These are phyloP conservation scores for Colletotrichum agaves DNA, from an alignment of 2,329 filamentous ascomycete species.

Conservation along the genomic window DNA sequence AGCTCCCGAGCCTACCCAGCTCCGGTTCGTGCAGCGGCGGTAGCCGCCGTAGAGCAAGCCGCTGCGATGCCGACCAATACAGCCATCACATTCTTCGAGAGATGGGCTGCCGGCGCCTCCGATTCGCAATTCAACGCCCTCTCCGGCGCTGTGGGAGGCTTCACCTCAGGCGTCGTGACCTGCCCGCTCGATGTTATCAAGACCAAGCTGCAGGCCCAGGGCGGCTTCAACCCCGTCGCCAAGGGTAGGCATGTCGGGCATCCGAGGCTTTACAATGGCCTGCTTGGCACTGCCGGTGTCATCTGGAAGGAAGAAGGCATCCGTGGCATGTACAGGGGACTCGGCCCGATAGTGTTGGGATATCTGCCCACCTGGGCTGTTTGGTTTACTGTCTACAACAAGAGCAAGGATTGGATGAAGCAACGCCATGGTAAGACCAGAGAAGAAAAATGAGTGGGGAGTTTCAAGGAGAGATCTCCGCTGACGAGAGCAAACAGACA, in stretches of 20 bases:
- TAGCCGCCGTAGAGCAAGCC: conserved; percentile 27
- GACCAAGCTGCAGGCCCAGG: conserved; percentile 96
- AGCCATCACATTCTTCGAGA: conserved; percentile 59
- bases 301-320: conserved; percentile 93
- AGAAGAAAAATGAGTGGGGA: conserved; percentile 39
- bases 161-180: conserved; percentile 93
- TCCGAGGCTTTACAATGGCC: conserved; percentile 79
- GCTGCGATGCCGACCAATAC: conserved; percentile 38
- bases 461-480: background rate
- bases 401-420: conserved; percentile 79
- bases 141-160: conserved; percentile 87
- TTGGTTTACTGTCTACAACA: conserved; percentile 96
- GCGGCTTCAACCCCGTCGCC: conserved; percentile 74
- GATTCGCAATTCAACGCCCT: conserved; percentile 81
- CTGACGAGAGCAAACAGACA: conserved; percentile 62
- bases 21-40: conserved; percentile 28
- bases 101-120: conserved; percentile 66
- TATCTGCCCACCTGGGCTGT: conserved; percentile 99
- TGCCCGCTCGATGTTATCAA: conserved; percentile 99
- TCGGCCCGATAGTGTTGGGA: conserved; percentile 93
- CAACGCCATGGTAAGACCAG: conserved; percentile 67
- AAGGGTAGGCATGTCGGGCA: conserved; percentile 61
- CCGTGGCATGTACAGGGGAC: conserved; percentile 89
- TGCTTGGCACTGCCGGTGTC: conserved; percentile 84
- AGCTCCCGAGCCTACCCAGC: conserved; percentile 38